Percentiles rank a stretch among this genome's conserved stretches.
phyloP scores from a whole-genome alignment of 805 yeast genomes.

The Myxozyma lipomycoides region DNA sequence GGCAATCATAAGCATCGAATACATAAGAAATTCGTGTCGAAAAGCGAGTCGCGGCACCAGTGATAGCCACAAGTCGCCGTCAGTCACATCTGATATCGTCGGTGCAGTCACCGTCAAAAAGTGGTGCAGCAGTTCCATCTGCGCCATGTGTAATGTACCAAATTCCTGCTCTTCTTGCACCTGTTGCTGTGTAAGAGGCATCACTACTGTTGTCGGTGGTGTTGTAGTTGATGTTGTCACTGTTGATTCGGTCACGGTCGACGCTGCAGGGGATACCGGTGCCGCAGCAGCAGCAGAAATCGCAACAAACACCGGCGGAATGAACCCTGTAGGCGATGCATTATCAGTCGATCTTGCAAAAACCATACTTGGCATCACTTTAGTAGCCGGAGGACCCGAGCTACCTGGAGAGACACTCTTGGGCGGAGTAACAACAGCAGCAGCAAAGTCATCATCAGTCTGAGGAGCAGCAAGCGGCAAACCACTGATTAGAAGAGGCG shows the following conservation, averaged over 20 bases:
- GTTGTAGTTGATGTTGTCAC: slow-evolving; percentile 2
- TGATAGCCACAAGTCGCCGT: slow-evolving; percentile 26
- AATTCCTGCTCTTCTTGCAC: slow-evolving; percentile 5
- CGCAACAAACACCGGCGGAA: not conserved
- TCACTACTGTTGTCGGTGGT: not conserved
- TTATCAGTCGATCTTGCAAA: too few relatives aligned
- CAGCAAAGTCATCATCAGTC: not conserved
- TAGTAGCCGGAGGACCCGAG: too few relatives aligned
- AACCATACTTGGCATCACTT: too few relatives aligned
- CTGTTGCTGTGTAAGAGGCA: not conserved
- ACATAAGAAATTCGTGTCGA: slow-evolving; percentile 25
- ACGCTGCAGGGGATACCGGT: slow-evolving; percentile 1
- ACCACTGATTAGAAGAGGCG: not conserved
- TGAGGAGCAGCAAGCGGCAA: not conserved
- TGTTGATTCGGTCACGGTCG: not conserved
- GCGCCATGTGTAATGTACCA: slow-evolving; percentile 20
- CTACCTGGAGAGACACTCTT: not conserved
- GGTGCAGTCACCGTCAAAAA: slow-evolving; percentile 26
- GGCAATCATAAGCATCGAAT: slow-evolving; percentile 27
- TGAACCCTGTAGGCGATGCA: too few relatives aligned
- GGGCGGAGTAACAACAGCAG: not conserved
- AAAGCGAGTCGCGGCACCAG: slow-evolving; percentile 27
- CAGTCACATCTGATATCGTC: slow-evolving; percentile 23
- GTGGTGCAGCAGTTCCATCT: slow-evolving; percentile 26
- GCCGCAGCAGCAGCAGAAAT: not conserved